These are phyloP conservation scores for Talaromyces liani DNA, from an alignment of 495 filamentous ascomycete genomes.

Conservation along the genomic window DNA sequence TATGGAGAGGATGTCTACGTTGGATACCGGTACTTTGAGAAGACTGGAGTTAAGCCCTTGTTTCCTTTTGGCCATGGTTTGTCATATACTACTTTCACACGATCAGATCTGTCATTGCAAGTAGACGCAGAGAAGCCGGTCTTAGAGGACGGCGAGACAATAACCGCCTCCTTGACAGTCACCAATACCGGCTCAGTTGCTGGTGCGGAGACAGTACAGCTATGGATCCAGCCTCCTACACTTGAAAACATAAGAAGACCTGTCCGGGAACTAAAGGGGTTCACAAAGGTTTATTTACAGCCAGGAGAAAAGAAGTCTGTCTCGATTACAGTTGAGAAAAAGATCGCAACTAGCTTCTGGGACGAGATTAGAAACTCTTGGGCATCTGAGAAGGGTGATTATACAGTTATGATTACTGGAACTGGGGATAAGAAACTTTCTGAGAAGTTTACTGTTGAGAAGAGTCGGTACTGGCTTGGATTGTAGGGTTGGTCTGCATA, in stretches of 20 bases:
- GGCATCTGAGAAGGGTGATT: constrained; percentile 72
- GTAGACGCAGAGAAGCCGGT: constrained; percentile 30
- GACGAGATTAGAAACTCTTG: constrained; percentile 63
- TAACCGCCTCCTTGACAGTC: constrained; percentile 56
- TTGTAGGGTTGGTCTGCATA: constrained; percentile 17
- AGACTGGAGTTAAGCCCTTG: constrained; percentile 51
- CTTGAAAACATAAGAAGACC: constrained; percentile 51
- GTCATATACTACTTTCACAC: constrained; percentile 71
- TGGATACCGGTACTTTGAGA: constrained; percentile 79
- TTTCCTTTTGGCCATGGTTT: constrained; percentile 83
- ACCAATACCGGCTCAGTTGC: constrained; percentile 58
- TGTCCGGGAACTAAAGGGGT: constrained; percentile 71
- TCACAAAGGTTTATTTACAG: constrained; percentile 67
- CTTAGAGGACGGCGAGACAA: constrained; percentile 41
- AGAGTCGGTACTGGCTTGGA: constrained; percentile 52
- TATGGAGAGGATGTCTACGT: constrained; percentile 79
- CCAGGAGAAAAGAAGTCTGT: constrained; percentile 63
- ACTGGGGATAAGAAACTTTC: constrained; percentile 34
- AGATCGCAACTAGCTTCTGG: constrained; percentile 72
- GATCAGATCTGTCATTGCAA: constrained; percentile 46
- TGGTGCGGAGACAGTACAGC: constrained; percentile 73
- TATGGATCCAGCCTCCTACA: constrained; percentile 53
- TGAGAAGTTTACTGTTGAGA: constrained; percentile 41
- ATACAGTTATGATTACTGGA: constrained; percentile 58
- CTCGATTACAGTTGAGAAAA: constrained; percentile 59